These are phyloP conservation scores for Talaromyces trachyspermus DNA, from an alignment of 495 filamentous ascomycete species.

Conservation along the genomic window DNA sequence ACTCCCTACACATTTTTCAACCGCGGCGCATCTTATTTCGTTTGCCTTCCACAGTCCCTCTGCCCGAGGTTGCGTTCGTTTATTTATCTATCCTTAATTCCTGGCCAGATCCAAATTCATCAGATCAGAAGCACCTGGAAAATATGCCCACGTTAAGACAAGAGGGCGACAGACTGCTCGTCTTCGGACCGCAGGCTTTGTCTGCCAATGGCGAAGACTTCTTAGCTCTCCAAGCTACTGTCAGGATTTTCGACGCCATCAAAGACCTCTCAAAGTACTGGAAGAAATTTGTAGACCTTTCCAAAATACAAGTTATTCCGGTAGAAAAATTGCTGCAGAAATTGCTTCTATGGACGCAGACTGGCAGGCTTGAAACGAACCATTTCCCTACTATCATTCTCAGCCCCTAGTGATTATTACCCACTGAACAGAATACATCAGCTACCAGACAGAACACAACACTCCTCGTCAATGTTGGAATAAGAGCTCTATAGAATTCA, in stretches of 20 bases:
- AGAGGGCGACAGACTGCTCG: slow-evolving; percentile 7
- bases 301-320: slow-evolving; percentile 17
- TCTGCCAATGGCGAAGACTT: slow-evolving; percentile 10
- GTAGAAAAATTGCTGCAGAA: slow-evolving; percentile 19
- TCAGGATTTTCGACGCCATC: slow-evolving; percentile 22
- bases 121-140: neutral
- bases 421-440: slow-evolving; percentile 27
- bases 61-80: neutral
- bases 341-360: slow-evolving; percentile 18
- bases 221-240: slow-evolving; percentile 13
- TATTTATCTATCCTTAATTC: neutral
- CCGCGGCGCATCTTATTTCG: neutral
- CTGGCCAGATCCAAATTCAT: neutral
- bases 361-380: slow-evolving; percentile 2
- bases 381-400: slow-evolving; percentile 25
- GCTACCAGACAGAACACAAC: no score
- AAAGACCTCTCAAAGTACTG: slow-evolving; percentile 17
- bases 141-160: neutral
- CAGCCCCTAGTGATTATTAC: slow-evolving; percentile 28
- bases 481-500: no score
- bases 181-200: slow-evolving; percentile 19
- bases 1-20: neutral
- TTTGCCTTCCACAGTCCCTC: no score
- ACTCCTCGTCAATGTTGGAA: no score
- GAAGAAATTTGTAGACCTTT: slow-evolving; percentile 18